Evolutionary conservation across 2,329 filamentous ascomycete species (phyloP).

Genomic region (Microsporum ferrugineum): DNA sequence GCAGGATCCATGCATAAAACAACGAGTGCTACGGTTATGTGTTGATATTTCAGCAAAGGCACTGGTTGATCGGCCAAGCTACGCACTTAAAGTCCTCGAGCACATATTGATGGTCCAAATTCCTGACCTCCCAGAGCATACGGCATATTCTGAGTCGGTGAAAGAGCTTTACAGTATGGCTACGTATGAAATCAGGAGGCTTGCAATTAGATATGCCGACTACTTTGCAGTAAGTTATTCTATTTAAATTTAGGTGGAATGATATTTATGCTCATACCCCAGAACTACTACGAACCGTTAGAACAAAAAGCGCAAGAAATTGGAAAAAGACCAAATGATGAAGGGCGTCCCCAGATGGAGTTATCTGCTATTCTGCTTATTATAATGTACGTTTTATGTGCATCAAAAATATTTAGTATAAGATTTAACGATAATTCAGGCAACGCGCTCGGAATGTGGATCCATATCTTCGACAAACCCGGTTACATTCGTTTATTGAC

Average conservation of each 20-base stretch:
- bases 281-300: slow-evolving; percentile 77
- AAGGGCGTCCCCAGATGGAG: slow-evolving; percentile 73
- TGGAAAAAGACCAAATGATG: slow-evolving; percentile 59
- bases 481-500: slow-evolving; percentile 66
- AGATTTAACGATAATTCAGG: slow-evolving; percentile 29
- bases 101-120: slow-evolving; percentile 79
- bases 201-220: slow-evolving; percentile 84
- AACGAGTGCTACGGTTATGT: slow-evolving; percentile 67
- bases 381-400: slow-evolving; percentile 52
- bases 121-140: slow-evolving; percentile 57
- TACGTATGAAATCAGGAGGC: slow-evolving; percentile 74
- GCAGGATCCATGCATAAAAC: slow-evolving; percentile 68
- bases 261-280: slow-evolving; percentile 14
- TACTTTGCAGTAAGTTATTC: slow-evolving; percentile 57
- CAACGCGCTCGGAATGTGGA: slow-evolving; percentile 73
- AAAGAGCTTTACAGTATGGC: slow-evolving; percentile 78
- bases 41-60: slow-evolving; percentile 76
- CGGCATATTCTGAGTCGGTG: slow-evolving; percentile 72
- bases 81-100: slow-evolving; percentile 82
- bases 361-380: slow-evolving; percentile 88
- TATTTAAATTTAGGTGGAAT: neutral
- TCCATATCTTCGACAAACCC: slow-evolving; percentile 54
- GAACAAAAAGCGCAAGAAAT: slow-evolving; percentile 66
- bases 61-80: slow-evolving; percentile 61
- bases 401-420: neutral